phyloP scores from a whole-genome alignment of 1,139 yeast species.

The Zygoascus sp. region DNA sequence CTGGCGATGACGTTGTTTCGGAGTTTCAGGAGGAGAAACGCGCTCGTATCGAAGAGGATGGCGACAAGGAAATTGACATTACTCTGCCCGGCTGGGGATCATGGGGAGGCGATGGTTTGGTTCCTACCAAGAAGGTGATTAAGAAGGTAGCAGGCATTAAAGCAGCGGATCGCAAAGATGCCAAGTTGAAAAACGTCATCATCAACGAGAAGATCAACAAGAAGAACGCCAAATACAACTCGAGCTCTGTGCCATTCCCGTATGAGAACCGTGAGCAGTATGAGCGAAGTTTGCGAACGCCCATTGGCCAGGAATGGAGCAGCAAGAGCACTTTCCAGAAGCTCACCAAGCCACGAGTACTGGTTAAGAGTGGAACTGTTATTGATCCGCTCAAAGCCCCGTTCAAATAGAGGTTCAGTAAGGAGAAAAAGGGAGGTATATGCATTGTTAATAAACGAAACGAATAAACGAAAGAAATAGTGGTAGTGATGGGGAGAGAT shows the following conservation, averaged over 20 bases:
- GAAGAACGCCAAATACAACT: constrained; percentile 77
- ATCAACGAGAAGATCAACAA: constrained; percentile 85
- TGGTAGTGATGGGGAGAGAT: too few species aligned
- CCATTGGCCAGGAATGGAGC: constrained; percentile 97
- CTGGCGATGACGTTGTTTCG: constrained; percentile 86
- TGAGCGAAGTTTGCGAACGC: constrained; percentile 89
- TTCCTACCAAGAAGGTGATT: constrained; percentile 48
- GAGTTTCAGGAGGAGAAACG: constrained; percentile 76
- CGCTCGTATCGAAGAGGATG: constrained; percentile 69
- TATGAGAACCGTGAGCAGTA: constrained; percentile 91
- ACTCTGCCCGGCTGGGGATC: constrained; percentile 89
- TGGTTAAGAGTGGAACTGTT: constrained; percentile 82
- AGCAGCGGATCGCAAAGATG: constrained; percentile 71
- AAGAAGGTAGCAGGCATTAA: constrained; percentile 71
- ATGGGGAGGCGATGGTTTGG: constrained; percentile 41
- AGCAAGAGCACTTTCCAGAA: constrained; percentile 82
- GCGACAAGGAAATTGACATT: constrained; percentile 76
- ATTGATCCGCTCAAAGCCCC: constrained; percentile 86
- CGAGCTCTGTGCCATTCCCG: constrained; percentile 88
- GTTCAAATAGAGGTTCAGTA: constrained; percentile 31
- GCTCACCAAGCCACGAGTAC: constrained; percentile 81
- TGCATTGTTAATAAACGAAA: too few species aligned
- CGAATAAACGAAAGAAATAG: too few species aligned
- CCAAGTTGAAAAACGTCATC: constrained; percentile 70
- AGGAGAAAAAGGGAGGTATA: neutral